Percentiles rank a stretch among this genome's conserved stretches.
These are phyloP conservation scores for Trichothecium roseum DNA, from an alignment of 2,329 filamentous ascomycete species.

Conservation along the genomic window DNA sequence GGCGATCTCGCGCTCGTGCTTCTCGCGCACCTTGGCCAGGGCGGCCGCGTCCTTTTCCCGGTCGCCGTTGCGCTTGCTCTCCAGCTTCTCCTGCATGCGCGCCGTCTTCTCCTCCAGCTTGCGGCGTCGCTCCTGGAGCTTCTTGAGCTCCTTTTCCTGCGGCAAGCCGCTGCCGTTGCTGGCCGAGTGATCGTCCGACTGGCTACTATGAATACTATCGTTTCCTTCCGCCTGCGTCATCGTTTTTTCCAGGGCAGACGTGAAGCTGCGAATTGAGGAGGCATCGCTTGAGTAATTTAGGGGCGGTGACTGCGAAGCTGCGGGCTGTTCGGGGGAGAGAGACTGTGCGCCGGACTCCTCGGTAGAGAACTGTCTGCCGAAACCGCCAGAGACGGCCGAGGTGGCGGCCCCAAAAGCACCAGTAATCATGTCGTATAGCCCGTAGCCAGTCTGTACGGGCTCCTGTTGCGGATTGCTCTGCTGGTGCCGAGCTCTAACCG, in stretches of 20 bases:
- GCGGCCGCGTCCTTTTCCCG: conserved; percentile 38
- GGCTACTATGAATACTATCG: conserved; percentile 14
- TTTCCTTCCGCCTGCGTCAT: conserved; percentile 17
- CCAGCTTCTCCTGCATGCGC: conserved; percentile 39
- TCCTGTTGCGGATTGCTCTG: neutral
- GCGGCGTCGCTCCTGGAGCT: conserved; percentile 48
- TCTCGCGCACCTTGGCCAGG: conserved; percentile 49
- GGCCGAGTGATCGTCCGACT: conserved; percentile 25
- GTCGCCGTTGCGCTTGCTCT: conserved; percentile 34
- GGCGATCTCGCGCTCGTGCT: conserved; percentile 50
- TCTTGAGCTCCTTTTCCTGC: conserved; percentile 52
- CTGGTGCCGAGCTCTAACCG: neutral
- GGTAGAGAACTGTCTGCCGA: conserved; percentile 19
- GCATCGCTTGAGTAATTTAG: conserved; percentile 25
- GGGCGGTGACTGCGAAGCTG: too few relatives aligned
- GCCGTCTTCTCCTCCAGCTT: conserved; percentile 54
- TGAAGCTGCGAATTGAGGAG: conserved; percentile 37
- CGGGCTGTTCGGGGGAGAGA: conserved; percentile 11
- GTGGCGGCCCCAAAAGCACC: conserved; percentile 41
- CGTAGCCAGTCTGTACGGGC: conserved; percentile 19
- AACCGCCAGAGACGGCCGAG: conserved; percentile 29
- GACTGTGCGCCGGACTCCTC: conserved; percentile 10
- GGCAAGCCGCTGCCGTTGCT: conserved; percentile 11
- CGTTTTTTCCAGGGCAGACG: conserved; percentile 32
- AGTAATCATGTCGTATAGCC: conserved; percentile 45